Evolutionary conservation across 495 filamentous ascomycete genomes (phyloP).

Genomic region (Aspergillus diversus): DNA sequence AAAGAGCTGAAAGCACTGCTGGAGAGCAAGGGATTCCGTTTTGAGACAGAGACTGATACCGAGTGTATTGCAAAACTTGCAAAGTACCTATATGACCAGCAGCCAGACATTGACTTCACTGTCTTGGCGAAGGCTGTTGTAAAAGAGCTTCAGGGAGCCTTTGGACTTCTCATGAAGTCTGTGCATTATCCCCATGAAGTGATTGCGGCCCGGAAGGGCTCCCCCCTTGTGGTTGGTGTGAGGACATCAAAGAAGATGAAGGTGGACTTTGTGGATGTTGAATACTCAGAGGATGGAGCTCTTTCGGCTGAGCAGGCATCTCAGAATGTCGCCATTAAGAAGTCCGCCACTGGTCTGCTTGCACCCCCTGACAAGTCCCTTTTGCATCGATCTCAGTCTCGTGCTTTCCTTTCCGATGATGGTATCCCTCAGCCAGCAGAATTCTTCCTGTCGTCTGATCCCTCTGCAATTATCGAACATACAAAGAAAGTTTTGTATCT

Average conservation of each 20-base stretch:
- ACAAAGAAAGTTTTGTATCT: conserved; percentile 99
- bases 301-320: conserved; percentile 93
- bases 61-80: conserved; percentile 98
- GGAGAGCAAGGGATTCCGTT: conserved; percentile 92
- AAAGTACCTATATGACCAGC: conserved; percentile 96
- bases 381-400: conserved; percentile 95
- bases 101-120: conserved; percentile 93
- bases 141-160: conserved; percentile 96
- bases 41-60: conserved; percentile 98
- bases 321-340: conserved; percentile 95
- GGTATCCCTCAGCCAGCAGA: conserved; percentile 96
- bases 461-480: conserved; percentile 97
- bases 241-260: conserved; percentile 98
- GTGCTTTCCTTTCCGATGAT: conserved; percentile 97
- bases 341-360: conserved; percentile 78
- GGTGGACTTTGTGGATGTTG: conserved; percentile 99
- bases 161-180: conserved; percentile 94
- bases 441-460: conserved; percentile 98
- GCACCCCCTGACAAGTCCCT: conserved; percentile 94
- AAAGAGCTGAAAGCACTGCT: conserved; percentile 96
- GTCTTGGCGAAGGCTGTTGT: conserved; percentile 96
- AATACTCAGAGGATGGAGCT: conserved; percentile 84
- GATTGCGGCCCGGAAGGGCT: conserved; percentile 96
- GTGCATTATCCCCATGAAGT: conserved; percentile 98
- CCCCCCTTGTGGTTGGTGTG: conserved; percentile 93